A percentile compares a stretch with the other conserved stretches of the same genome.
phyloP scores from a whole-genome alignment of 2,329 filamentous ascomycete genomes.

The Trichoderma asperellum region DNA sequence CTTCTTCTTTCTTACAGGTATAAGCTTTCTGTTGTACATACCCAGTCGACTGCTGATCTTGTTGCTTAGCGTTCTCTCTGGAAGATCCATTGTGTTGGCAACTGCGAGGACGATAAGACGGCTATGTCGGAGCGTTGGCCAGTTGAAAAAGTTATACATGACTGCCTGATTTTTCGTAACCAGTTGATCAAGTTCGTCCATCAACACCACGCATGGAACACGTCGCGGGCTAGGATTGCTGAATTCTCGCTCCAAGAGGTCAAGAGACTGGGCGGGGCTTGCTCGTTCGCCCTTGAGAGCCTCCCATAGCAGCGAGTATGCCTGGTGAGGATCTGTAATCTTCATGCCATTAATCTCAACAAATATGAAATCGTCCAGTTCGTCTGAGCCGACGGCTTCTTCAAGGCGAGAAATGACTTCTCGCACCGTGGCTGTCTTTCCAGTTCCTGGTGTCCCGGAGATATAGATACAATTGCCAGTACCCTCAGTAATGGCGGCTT shows the following conservation, averaged over 20 bases:
- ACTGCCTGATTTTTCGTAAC: slow-evolving; percentile 99
- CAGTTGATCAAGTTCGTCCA: slow-evolving; percentile 97
- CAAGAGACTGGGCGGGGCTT: slow-evolving; percentile 86
- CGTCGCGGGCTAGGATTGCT: slow-evolving; percentile 86
- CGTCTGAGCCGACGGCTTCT: slow-evolving; percentile 82
- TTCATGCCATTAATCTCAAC: slow-evolving; percentile 99
- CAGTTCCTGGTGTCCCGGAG: slow-evolving; percentile 95
- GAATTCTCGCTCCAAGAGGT: slow-evolving; percentile 90
- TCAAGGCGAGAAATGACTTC: slow-evolving; percentile 92
- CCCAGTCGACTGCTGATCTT: slow-evolving; percentile 92
- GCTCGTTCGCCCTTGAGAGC: slow-evolving; percentile 91
- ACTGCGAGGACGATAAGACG: slow-evolving; percentile 94
- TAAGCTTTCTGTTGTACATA: slow-evolving; percentile 33
- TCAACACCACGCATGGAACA: slow-evolving; percentile 93
- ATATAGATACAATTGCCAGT: slow-evolving; percentile 98
- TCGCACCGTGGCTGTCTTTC: slow-evolving; percentile 95
- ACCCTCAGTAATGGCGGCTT: slow-evolving; percentile 90
- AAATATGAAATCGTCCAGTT: slow-evolving; percentile 97
- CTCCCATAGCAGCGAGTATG: slow-evolving; percentile 94
- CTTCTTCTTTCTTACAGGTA: no score
- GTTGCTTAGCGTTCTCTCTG: slow-evolving; percentile 93
- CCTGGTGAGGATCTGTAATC: slow-evolving; percentile 95
- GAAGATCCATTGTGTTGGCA: slow-evolving; percentile 98
- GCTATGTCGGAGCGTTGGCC: slow-evolving; percentile 89
- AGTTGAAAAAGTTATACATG: slow-evolving; percentile 99